Percentiles rank a stretch among this genome's conserved stretches.
These are phyloP conservation scores for Schizosaccharomyces lindneri DNA, from an alignment of 805 yeast genomes.

Conservation along the genomic window DNA sequence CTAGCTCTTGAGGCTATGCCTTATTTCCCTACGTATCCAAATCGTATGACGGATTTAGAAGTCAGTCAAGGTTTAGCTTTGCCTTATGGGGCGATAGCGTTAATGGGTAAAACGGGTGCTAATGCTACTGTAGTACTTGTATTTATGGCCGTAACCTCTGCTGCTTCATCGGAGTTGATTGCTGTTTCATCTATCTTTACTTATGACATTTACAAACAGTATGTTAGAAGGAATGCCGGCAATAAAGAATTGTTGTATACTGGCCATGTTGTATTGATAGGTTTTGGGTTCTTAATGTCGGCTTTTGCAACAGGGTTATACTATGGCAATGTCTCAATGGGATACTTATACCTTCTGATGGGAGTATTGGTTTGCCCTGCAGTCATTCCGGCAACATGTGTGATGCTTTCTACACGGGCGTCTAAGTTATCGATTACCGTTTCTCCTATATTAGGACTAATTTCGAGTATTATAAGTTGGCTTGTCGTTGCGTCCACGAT, in stretches of 20 bases:
- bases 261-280: constrained; percentile 37
- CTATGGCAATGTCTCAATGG: constrained; percentile 65
- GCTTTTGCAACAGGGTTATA: constrained; percentile 56
- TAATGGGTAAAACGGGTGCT: constrained; percentile 69
- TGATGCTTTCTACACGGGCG: constrained; percentile 31
- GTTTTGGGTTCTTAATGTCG: constrained; percentile 35
- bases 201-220: constrained; percentile 55
- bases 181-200: constrained; percentile 61
- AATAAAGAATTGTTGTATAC: constrained; percentile 41
- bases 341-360: constrained; percentile 60
- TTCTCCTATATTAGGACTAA: constrained; percentile 61
- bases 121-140: constrained; percentile 47
- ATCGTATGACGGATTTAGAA: constrained; percentile 33
- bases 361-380: constrained; percentile 37
- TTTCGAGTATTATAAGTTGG: constrained; percentile 52
- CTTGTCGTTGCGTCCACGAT: constrained; percentile 41
- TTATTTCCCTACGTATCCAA: constrained; percentile 57
- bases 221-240: constrained; percentile 47
- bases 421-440: constrained; percentile 36
- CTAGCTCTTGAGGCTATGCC: constrained; percentile 34
- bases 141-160: constrained; percentile 72
- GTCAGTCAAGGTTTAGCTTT: constrained; percentile 39
- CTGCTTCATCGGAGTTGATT: constrained; percentile 66
- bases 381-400: constrained; percentile 23
- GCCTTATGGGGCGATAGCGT: constrained; percentile 50